These are phyloP conservation scores for Aspergillus sp. DNA, from an alignment of 2,329 filamentous ascomycete genomes.

Conservation along the genomic window DNA sequence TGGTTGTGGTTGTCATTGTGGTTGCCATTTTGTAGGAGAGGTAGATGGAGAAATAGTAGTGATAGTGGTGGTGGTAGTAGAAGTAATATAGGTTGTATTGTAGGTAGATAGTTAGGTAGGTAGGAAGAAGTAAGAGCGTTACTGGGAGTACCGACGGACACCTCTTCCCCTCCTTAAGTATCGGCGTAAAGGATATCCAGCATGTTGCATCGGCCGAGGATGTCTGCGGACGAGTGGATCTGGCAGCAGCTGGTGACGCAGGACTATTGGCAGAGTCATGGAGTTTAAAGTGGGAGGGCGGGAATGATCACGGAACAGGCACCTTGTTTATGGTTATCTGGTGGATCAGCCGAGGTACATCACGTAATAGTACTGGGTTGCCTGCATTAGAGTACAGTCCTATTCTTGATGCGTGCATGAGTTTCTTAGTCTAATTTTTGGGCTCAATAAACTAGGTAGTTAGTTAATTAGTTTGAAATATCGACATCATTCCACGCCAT, in stretches of 20 bases:
- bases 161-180: not conserved
- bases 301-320: not conserved
- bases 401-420: not conserved
- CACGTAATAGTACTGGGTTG: not conserved
- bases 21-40: not conserved
- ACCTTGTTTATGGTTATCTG: not conserved
- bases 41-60: not conserved
- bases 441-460: too few species aligned
- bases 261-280: not conserved
- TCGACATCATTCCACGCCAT: too few species aligned
- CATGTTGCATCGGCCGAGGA: not conserved
- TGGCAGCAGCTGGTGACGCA: not conserved
- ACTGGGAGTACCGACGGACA: not conserved
- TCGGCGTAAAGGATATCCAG: not conserved
- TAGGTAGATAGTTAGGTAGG: not conserved
- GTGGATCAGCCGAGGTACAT: conserved; percentile 1
- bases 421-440: not conserved
- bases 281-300: not conserved
- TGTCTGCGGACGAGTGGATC: not conserved
- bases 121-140: not conserved
- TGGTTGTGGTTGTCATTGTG: conserved; percentile 23
- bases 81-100: not conserved
- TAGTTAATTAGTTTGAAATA: too few species aligned
- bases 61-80: not conserved
- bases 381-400: not conserved